Percentiles rank a stretch among this genome's conserved stretches.
These are phyloP conservation scores for Agroathelia rolfsii DNA, from an alignment of 1,284 basidiomycete species.

Conservation along the genomic window DNA sequence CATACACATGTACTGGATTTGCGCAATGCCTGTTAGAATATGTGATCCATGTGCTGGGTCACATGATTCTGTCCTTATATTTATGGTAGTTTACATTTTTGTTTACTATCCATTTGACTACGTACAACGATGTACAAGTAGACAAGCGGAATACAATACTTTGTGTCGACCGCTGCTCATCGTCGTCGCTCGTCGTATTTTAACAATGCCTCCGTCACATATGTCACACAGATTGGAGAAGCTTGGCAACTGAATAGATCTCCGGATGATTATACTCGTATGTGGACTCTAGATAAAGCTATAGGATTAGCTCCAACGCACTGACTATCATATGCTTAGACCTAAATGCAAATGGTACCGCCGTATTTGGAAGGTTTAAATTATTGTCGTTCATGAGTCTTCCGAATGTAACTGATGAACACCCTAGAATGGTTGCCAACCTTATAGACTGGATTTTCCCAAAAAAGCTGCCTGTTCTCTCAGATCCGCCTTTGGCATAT, in stretches of 20 bases:
- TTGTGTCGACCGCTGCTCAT: no score
- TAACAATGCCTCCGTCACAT: slow-evolving; percentile 30
- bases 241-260: slow-evolving; percentile 30
- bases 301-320: slow-evolving; percentile 17
- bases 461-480: slow-evolving; percentile 23
- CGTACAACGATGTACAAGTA: no score
- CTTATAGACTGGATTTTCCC: slow-evolving; percentile 27
- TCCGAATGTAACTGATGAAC: slow-evolving; percentile 7
- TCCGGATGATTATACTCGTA: slow-evolving; percentile 30
- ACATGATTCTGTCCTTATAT: no score
- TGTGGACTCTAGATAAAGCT: slow-evolving; percentile 24
- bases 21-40: no score
- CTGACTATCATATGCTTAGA: slow-evolving; percentile 7
- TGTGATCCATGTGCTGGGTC: no score
- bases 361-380: slow-evolving; percentile 12
- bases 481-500: slow-evolving; percentile 22
- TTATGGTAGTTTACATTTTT: no score
- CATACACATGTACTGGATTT: slow-evolving; percentile 30
- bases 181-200: no score
- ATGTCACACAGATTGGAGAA: slow-evolving; percentile 31
- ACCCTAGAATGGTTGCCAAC: slow-evolving; percentile 29
- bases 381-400: background rate
- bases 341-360: slow-evolving; percentile 15
- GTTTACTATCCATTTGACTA: no score
- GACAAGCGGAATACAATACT: no score